phyloP scores from a whole-genome alignment of 495 filamentous ascomycete species.

The Aspergillus incahuasiensis region DNA sequence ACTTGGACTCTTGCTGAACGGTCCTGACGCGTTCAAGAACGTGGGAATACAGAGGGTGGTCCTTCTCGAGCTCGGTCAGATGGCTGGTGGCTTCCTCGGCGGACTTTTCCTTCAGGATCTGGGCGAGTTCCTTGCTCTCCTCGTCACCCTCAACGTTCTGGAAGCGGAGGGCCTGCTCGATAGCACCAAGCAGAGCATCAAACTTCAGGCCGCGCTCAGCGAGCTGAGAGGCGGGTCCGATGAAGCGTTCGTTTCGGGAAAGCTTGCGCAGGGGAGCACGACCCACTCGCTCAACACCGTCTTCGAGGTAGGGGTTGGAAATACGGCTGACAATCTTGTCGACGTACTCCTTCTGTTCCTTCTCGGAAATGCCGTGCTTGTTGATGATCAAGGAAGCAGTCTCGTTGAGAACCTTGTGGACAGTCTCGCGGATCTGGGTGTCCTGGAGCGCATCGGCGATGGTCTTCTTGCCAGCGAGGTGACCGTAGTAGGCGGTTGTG shows the following conservation, averaged over 20 bases:
- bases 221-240: constrained; percentile 82
- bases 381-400: constrained; percentile 77
- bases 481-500: constrained; percentile 93
- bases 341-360: constrained; percentile 85
- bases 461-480: constrained; percentile 72
- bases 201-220: constrained; percentile 70
- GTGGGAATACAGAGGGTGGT: constrained; percentile 66
- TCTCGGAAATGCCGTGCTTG: constrained; percentile 73
- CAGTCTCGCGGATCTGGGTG: constrained; percentile 63
- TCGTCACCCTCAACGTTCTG: constrained; percentile 86
- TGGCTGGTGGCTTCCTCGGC: constrained; percentile 64
- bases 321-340: constrained; percentile 89
- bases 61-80: constrained; percentile 68
- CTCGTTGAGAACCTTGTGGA: constrained; percentile 70
- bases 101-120: constrained; percentile 67
- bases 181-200: constrained; percentile 64
- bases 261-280: constrained; percentile 93
- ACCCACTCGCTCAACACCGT: constrained; percentile 90
- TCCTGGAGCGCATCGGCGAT: constrained; percentile 80
- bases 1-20: constrained; percentile 59
- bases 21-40: constrained; percentile 70
- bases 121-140: constrained; percentile 75
- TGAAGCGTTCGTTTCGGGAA: constrained; percentile 87
- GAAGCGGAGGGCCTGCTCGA: constrained; percentile 87
- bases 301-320: constrained; percentile 90